Evolutionary conservation across 768 basidiomycete species (phyloP).

Genomic region (Macrolepiota albuminosa): DNA sequence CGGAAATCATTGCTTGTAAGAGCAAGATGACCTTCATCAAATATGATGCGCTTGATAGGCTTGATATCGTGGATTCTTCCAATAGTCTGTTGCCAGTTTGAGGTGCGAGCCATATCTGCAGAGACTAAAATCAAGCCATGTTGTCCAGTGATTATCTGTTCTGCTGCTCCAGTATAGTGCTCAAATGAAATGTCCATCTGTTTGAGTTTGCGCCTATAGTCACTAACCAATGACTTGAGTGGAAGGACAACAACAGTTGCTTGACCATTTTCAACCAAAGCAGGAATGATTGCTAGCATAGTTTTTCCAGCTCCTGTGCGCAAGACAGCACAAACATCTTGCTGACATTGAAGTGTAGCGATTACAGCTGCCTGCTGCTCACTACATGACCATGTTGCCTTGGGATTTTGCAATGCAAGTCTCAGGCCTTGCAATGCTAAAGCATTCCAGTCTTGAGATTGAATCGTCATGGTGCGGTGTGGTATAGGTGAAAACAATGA

Average conservation of each 20-base stretch:
- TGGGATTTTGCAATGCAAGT: neutral
- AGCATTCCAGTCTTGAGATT: too few relatives aligned
- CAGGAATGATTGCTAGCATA: neutral
- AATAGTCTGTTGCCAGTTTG: neutral
- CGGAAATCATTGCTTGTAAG: neutral
- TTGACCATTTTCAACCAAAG: neutral
- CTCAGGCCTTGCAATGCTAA: too few relatives aligned
- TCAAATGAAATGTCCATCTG: neutral
- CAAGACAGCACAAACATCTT: neutral
- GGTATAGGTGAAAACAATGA: too few relatives aligned
- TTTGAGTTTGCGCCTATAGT: neutral
- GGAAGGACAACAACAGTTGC: neutral
- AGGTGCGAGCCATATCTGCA: neutral
- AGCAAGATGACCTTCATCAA: neutral
- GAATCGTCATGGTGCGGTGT: too few relatives aligned
- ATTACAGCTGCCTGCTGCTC: neutral
- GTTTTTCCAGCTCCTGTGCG: conserved; percentile 1
- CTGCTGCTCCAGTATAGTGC: neutral
- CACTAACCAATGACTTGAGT: neutral
- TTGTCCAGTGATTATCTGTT: too few relatives aligned
- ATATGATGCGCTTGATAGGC: neutral
- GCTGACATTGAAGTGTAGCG: neutral
- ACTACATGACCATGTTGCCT: neutral
- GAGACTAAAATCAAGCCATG: too few relatives aligned
- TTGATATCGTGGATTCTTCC: neutral